Evolutionary conservation across 139 green algal genomes (phyloP).

Genomic region (Micromonas commoda): DNA sequence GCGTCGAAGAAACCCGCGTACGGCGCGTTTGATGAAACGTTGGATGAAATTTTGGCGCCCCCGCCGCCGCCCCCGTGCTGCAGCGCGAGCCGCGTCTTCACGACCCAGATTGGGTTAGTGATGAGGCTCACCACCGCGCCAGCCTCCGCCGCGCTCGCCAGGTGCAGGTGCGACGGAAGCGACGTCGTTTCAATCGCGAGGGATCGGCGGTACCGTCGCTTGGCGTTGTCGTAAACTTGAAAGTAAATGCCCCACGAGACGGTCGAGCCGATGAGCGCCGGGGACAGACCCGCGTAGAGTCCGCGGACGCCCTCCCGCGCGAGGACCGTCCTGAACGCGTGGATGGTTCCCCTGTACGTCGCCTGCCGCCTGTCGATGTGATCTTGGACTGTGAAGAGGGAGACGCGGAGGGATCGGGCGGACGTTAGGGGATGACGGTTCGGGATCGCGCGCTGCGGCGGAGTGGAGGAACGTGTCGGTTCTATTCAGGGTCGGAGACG

Average conservation of each 20-base stretch:
- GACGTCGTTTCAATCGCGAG: background rate
- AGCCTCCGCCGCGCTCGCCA: conserved; percentile 22
- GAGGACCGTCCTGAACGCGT: conserved; percentile 8
- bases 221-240: conserved; percentile 9
- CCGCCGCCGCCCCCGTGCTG: conserved; percentile 43
- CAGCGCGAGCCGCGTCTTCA: conserved; percentile 89
- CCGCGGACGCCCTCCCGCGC: background rate
- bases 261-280: conserved; percentile 16
- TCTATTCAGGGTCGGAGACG: too few relatives aligned
- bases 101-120: conserved; percentile 89
- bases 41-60: too few relatives aligned
- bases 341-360: background rate
- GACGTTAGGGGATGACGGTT: too few relatives aligned
- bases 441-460: too few relatives aligned
- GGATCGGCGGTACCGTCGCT: background rate
- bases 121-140: conserved; percentile 55
- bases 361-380: background rate
- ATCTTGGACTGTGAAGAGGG: conserved; percentile 2
- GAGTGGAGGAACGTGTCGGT: too few relatives aligned
- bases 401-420: background rate
- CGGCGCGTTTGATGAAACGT: background rate
- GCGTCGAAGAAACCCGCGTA: conserved; percentile 69
- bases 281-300: conserved; percentile 21
- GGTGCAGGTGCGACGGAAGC: background rate
- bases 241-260: conserved; percentile 32